phyloP scores from a whole-genome alignment of 1,284 basidiomycete species.

The Ustilago loliicola region DNA sequence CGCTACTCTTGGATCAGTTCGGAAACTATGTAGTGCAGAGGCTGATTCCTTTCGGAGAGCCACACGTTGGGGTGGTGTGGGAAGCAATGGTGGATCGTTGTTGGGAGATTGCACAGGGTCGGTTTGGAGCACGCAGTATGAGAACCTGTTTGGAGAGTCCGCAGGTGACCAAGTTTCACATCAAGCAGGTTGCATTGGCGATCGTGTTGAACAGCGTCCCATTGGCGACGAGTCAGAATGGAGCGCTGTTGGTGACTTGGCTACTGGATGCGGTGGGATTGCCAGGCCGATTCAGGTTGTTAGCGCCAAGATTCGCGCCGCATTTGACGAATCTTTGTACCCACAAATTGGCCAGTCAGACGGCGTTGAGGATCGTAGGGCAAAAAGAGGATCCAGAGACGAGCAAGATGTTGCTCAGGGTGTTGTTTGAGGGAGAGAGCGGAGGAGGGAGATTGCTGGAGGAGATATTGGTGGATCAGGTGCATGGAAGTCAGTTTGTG shows the following conservation, averaged over 20 bases:
- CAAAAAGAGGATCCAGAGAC: constrained; percentile 70
- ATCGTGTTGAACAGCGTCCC: constrained; percentile 97
- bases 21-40: constrained; percentile 99
- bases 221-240: constrained; percentile 96
- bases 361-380: constrained; percentile 79
- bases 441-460: constrained; percentile 83
- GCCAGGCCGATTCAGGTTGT: constrained; percentile 88
- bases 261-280: constrained; percentile 92
- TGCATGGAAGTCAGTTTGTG: constrained; percentile 90
- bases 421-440: constrained; percentile 74
- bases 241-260: constrained; percentile 94
- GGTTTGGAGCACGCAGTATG: constrained; percentile 98
- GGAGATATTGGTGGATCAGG: constrained; percentile 79
- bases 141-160: constrained; percentile 93
- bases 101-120: constrained; percentile 96
- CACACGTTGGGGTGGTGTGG: constrained; percentile 93
- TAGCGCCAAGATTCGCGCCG: constrained; percentile 94
- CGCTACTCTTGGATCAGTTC: constrained; percentile 92
- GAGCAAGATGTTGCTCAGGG: constrained; percentile 63
- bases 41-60: constrained; percentile 89
- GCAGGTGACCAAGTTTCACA: constrained; percentile 74
- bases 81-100: constrained; percentile 98
- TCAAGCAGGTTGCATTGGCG: constrained; percentile 91
- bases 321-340: constrained; percentile 96
- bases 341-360: constrained; percentile 95